phyloP scores from a whole-genome alignment of 352 stramenopile genomes.

The Pythium periplocum region DNA sequence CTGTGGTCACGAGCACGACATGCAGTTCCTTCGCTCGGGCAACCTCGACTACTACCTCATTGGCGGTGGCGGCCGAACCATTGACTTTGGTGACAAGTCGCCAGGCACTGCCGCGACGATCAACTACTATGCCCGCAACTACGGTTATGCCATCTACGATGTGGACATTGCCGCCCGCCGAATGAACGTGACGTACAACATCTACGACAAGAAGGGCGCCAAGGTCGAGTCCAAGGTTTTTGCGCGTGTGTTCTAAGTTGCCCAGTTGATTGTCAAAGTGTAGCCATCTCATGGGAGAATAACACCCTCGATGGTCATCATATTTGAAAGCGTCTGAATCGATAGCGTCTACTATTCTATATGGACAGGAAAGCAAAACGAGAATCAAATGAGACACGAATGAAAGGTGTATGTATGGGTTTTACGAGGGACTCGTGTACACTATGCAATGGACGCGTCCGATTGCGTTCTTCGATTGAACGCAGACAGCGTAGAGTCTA shows the following conservation, averaged over 20 bases:
- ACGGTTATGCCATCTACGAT: conserved; percentile 18
- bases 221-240: conserved; percentile 20
- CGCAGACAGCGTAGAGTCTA: no score
- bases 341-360: no score
- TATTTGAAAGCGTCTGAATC: no score
- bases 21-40: conserved; percentile 18
- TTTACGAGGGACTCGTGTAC: no score
- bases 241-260: conserved; percentile 15
- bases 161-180: conserved; percentile 11
- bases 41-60: conserved; percentile 23
- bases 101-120: conserved; percentile 12
- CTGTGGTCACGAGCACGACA: conserved; percentile 22
- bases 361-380: no score
- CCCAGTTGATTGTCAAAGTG: no score
- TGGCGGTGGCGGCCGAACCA: conserved; percentile 17
- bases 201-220: conserved; percentile 18
- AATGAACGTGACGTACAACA: conserved; percentile 19
- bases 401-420: no score
- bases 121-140: conserved; percentile 22
- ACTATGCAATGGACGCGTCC: no score
- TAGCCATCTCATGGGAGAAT: no score
- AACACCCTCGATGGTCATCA: no score
- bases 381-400: no score
- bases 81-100: conserved; percentile 9
- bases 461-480: no score